phyloP scores from a whole-genome alignment of 805 yeast genomes.

The Candida nanaspora region DNA sequence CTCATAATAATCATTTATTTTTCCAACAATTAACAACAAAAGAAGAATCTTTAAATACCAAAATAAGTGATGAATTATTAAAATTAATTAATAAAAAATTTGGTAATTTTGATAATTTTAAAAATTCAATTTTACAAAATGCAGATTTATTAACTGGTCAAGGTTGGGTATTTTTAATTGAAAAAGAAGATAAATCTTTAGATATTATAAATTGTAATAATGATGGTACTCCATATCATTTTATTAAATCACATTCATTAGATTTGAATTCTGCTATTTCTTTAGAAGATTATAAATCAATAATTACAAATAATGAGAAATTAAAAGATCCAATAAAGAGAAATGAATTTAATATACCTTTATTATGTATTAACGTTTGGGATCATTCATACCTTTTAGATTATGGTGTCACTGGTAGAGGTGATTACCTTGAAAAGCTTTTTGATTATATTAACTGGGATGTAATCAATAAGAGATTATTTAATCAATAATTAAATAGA shows the following conservation, averaged over 20 bases:
- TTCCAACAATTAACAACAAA: constrained; percentile 47
- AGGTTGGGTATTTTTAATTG: constrained; percentile 75
- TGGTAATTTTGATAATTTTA: constrained; percentile 43
- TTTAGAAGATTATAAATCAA: constrained; percentile 43
- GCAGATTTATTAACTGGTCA: constrained; percentile 53
- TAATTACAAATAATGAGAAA: constrained; percentile 26
- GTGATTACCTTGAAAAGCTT: constrained; percentile 64
- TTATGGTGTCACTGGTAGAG: constrained; percentile 73
- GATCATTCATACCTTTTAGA: constrained; percentile 82
- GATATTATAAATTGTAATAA: constrained; percentile 52
- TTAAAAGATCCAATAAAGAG: constrained; percentile 20
- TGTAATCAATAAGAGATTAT: constrained; percentile 44
- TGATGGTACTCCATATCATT: constrained; percentile 73
- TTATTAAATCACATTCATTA: constrained; percentile 58
- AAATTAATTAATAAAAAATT: constrained; percentile 29
- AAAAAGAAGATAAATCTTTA: constrained; percentile 52
- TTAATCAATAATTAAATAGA: too few relatives aligned
- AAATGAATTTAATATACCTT: constrained; percentile 62
- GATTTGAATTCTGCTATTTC: constrained; percentile 73
- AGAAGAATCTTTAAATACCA: neutral
- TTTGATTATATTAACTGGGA: constrained; percentile 86
- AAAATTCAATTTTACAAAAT: constrained; percentile 37
- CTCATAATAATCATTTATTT: constrained; percentile 87
- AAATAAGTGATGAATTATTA: constrained; percentile 13
- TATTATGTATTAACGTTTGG: constrained; percentile 80